phyloP scores from a whole-genome alignment of 768 basidiomycete species.

The Mycena latifolia region DNA sequence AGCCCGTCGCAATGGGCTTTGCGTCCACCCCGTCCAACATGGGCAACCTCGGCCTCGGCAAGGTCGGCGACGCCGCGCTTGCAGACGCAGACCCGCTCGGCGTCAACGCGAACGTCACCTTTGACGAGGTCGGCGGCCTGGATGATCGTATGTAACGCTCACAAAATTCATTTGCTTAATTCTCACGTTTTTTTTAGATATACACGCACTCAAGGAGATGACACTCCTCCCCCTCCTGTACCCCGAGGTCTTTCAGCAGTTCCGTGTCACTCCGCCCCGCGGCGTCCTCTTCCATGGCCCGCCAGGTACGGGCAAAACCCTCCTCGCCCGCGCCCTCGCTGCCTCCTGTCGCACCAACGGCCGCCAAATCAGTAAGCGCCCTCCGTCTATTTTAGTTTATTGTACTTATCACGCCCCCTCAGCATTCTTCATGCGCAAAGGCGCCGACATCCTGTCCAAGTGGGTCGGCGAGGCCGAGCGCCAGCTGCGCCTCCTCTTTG shows the following conservation, averaged over 20 bases:
- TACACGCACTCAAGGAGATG: constrained; percentile 98
- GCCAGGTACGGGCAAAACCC: constrained; percentile 96
- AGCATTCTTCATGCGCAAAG: constrained; percentile 99
- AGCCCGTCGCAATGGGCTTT: constrained; percentile 68
- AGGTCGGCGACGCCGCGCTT: constrained; percentile 85
- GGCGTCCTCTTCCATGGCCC: constrained; percentile 99
- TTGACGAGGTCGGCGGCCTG: constrained; percentile 96
- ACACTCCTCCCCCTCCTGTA: constrained; percentile 96
- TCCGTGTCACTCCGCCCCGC: constrained; percentile 93
- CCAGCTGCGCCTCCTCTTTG: constrained; percentile 93
- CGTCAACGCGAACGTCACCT: constrained; percentile 92
- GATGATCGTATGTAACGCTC: constrained; percentile 80
- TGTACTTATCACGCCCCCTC: constrained; percentile 5
- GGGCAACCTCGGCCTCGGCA: constrained; percentile 87
- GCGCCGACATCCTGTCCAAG: constrained; percentile 97
- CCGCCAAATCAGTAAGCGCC: constrained; percentile 83
- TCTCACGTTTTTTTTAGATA: constrained; percentile 66
- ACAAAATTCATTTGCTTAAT: constrained; percentile 2
- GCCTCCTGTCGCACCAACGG: constrained; percentile 91
- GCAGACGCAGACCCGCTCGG: constrained; percentile 97
- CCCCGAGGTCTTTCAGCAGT: constrained; percentile 96
- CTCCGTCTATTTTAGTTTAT: background rate
- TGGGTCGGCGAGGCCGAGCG: constrained; percentile 99
- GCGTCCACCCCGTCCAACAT: constrained; percentile 85
- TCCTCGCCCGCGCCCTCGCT: constrained; percentile 93